These are phyloP conservation scores for Xylaria flabelliformis DNA, from an alignment of 495 filamentous ascomycete species.

Conservation along the genomic window DNA sequence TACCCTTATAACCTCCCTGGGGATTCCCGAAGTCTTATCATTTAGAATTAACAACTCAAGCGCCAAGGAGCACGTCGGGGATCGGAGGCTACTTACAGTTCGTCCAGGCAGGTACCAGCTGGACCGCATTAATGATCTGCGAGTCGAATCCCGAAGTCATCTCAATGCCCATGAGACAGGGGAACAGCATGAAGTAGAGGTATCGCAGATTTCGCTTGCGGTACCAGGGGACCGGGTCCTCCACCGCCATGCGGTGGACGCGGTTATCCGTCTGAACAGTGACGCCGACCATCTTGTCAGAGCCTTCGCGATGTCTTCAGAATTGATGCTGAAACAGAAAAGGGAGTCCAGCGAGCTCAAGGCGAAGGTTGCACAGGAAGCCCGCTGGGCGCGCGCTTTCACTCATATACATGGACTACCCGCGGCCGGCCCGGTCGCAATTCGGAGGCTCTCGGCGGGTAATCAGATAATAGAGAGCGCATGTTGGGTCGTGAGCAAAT, in stretches of 20 bases:
- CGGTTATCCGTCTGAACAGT: constrained; percentile 47
- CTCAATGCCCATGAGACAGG: constrained; percentile 72
- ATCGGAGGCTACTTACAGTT: constrained; percentile 52
- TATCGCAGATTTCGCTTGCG: constrained; percentile 66
- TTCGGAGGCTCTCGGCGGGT: constrained; percentile 25
- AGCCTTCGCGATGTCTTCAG: neutral
- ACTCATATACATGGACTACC: constrained; percentile 15
- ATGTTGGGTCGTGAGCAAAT: constrained; percentile 20
- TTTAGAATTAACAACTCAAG: constrained; percentile 7
- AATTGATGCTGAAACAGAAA: neutral
- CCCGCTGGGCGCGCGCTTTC: neutral
- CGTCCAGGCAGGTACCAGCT: constrained; percentile 65
- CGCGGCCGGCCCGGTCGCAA: constrained; percentile 13
- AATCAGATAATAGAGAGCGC: constrained; percentile 18
- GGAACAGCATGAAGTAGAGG: constrained; percentile 68
- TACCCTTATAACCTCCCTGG: constrained; percentile 52
- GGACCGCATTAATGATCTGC: constrained; percentile 73
- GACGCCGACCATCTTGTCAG: constrained; percentile 48
- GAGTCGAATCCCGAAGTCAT: constrained; percentile 77
- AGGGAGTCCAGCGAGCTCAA: neutral
- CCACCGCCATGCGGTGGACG: constrained; percentile 61
- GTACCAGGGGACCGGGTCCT: constrained; percentile 65
- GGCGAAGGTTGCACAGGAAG: neutral
- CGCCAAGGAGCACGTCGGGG: constrained; percentile 31
- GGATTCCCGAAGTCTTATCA: constrained; percentile 50